Evolutionary conservation across 768 basidiomycete species (phyloP).

Genomic region (Inosperma sp.): DNA sequence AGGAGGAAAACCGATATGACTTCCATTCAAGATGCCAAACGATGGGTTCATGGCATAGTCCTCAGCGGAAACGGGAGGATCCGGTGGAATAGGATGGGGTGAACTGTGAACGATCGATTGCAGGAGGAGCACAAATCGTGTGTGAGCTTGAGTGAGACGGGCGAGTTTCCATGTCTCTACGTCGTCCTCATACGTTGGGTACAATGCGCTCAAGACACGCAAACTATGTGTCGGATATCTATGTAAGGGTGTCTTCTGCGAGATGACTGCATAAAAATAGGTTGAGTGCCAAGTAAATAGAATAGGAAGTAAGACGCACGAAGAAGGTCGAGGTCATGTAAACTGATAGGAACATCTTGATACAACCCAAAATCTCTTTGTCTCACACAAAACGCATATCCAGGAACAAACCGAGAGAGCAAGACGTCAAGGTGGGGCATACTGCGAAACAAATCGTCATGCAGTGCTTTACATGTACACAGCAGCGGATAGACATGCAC

Average conservation of each 20-base stretch:
- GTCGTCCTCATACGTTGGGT: slow-evolving; percentile 32
- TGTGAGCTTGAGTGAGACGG: slow-evolving; percentile 56
- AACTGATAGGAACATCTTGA: slow-evolving; percentile 46
- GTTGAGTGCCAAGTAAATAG: slow-evolving; percentile 11
- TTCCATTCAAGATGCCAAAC: too few species aligned
- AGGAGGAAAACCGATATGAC: too few species aligned
- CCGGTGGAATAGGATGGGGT: slow-evolving; percentile 39
- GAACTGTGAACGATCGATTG: slow-evolving; percentile 71
- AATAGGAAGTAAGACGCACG: slow-evolving; percentile 42
- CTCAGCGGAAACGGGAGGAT: slow-evolving; percentile 32
- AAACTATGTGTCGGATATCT: slow-evolving; percentile 69
- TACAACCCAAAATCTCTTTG: slow-evolving; percentile 36
- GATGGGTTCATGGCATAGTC: too few species aligned
- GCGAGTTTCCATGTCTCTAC: slow-evolving; percentile 35
- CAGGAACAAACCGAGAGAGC: slow-evolving; percentile 52
- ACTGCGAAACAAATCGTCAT: slow-evolving; percentile 26
- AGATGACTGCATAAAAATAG: slow-evolving; percentile 45
- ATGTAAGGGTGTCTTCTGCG: slow-evolving; percentile 60
- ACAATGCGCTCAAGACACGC: slow-evolving; percentile 40
- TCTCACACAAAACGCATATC: slow-evolving; percentile 44
- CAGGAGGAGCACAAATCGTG: slow-evolving; percentile 68
- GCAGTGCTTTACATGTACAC: slow-evolving; percentile 31
- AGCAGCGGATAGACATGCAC: slow-evolving; percentile 35
- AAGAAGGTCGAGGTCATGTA: slow-evolving; percentile 60
- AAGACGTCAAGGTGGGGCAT: slow-evolving; percentile 34